Percentiles rank a stretch among this genome's conserved stretches.
Conservation (phyloP, 768 basidiomycete species). For the Suillus luteus region DNA sequence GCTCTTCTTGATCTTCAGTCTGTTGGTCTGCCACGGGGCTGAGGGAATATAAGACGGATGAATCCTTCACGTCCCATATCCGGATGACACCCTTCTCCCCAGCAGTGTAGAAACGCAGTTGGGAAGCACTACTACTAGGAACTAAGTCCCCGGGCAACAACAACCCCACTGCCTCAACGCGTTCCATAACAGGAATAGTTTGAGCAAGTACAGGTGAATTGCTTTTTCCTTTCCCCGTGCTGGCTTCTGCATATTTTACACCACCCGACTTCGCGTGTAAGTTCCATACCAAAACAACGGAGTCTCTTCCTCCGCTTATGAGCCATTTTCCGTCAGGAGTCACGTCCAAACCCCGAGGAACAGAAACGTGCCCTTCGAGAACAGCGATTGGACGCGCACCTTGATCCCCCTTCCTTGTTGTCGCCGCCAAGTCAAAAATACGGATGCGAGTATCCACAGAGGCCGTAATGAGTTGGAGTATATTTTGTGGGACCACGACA, state of each 20-base stretch:
- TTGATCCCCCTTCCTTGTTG: slow-evolving; percentile 55
- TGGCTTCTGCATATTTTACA: slow-evolving; percentile 16
- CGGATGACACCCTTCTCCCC: slow-evolving; percentile 87
- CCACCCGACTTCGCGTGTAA: slow-evolving; percentile 37
- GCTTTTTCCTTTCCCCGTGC: slow-evolving; percentile 45
- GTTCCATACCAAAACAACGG: slow-evolving; percentile 93
- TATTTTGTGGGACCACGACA: slow-evolving; percentile 44
- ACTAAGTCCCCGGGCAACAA: slow-evolving; percentile 52
- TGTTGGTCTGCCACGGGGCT: slow-evolving; percentile 42
- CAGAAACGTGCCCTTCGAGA: slow-evolving; percentile 95
- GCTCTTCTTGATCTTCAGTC: slow-evolving; percentile 65
- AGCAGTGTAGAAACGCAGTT: slow-evolving; percentile 79
- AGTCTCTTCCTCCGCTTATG: slow-evolving; percentile 89
- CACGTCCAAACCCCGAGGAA: slow-evolving; percentile 88
- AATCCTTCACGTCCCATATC: slow-evolving; percentile 80
- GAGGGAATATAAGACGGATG: slow-evolving; percentile 61
- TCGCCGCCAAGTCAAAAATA: slow-evolving; percentile 83
- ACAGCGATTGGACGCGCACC: slow-evolving; percentile 69
- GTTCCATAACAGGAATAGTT: slow-evolving; percentile 82
- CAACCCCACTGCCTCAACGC: slow-evolving; percentile 85
- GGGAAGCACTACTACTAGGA: slow-evolving; percentile 34
- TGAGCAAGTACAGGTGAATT: slow-evolving; percentile 66
- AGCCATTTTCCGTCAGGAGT: slow-evolving; percentile 87
- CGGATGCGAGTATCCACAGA: slow-evolving; percentile 91
- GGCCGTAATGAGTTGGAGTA: slow-evolving; percentile 85